Percentiles rank a stretch among this genome's conserved stretches.
Evolutionary conservation across 2,329 filamentous ascomycete species (phyloP).

Genomic region (Cercospora citrullina): DNA sequence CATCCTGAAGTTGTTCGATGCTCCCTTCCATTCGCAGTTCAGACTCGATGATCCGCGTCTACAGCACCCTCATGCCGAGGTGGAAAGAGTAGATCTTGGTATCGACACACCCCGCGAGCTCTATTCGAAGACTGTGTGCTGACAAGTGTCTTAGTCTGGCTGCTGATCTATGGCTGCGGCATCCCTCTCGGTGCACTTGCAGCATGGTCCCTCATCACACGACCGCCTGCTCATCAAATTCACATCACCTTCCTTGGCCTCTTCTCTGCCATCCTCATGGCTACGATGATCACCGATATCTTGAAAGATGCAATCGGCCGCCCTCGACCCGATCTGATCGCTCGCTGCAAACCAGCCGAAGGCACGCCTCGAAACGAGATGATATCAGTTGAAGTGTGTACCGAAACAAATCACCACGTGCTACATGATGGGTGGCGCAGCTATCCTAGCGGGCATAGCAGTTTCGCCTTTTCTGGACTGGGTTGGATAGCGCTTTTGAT

Average conservation of each 20-base stretch:
- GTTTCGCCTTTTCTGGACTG: conserved; percentile 75
- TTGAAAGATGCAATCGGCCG: conserved; percentile 86
- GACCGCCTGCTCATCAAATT: conserved; percentile 71
- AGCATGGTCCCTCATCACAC: conserved; percentile 62
- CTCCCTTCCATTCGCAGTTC: conserved; percentile 95
- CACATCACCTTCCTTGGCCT: conserved; percentile 85
- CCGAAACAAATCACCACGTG: conserved; percentile 64
- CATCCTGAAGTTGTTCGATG: conserved; percentile 63
- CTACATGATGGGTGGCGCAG: conserved; percentile 83
- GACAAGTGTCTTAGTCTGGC: conserved; percentile 55
- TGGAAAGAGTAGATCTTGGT: conserved; percentile 81
- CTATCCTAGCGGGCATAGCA: conserved; percentile 78
- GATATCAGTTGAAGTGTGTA: conserved; percentile 69
- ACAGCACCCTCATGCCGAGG: conserved; percentile 79
- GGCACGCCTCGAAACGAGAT: conserved; percentile 58
- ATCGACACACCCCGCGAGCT: conserved; percentile 22
- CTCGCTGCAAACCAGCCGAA: conserved; percentile 73
- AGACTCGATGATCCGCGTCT: conserved; percentile 80
- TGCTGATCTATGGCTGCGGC: conserved; percentile 75
- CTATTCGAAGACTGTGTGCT: background rate
- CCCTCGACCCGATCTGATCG: conserved; percentile 81
- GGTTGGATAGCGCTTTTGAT: conserved; percentile 63
- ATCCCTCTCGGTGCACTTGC: conserved; percentile 69
- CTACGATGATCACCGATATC: conserved; percentile 80
- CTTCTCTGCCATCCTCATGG: conserved; percentile 69